Evolutionary conservation across 2,329 filamentous ascomycete species (phyloP), one percentile per base, ranked within the genome.

Genomic region (Stemphylium lycopersici): DNA sequence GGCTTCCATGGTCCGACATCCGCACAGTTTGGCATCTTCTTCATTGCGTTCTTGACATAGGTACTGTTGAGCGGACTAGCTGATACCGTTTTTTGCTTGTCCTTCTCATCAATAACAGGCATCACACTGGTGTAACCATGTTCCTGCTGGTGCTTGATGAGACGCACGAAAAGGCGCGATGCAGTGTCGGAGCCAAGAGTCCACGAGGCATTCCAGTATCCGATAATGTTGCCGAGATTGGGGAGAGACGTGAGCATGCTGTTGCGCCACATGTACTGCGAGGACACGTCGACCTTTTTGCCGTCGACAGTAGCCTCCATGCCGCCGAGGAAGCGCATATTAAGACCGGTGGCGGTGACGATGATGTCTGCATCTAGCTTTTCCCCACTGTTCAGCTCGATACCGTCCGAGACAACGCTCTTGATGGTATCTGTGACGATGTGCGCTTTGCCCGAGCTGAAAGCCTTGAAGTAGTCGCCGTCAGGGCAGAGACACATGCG

Each of bases 401-500:
- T 83, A 13, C 79, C 78, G 16, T 79, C 73, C 8, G 75, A 64
- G 0, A 78, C 81, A 7, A 87, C 78, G 11, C 69, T 76, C 34
- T 80, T 74, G 69, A 87, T 85, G 3, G 75, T 79, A 52, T 80
- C 83, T 3, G 84, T 86, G 16, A 80, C 80, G n/a, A 87, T 75
- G 40, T 78, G 74, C 1, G 81, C 81, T 50, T 79, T 80, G 29
- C 83, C 83, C 1, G 73, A 67, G 13, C 78, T 77, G 15, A 87
- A 75, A 31, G 77, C 74, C 18, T 78, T 69, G 76, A 83, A 87
- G 69, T 86, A 86, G 66, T 87, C 84, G 16, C 81, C 83, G 50
- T 85, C 80, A 0, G 83, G 83, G n/a, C 77, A 87, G 55, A 91
- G 78, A 65, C 91, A 95, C 6, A 95, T 77, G 0, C 91, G 84